Conservation (phyloP, 2,329 filamentous ascomycete genomes). For the Penicillium sp. region DNA sequence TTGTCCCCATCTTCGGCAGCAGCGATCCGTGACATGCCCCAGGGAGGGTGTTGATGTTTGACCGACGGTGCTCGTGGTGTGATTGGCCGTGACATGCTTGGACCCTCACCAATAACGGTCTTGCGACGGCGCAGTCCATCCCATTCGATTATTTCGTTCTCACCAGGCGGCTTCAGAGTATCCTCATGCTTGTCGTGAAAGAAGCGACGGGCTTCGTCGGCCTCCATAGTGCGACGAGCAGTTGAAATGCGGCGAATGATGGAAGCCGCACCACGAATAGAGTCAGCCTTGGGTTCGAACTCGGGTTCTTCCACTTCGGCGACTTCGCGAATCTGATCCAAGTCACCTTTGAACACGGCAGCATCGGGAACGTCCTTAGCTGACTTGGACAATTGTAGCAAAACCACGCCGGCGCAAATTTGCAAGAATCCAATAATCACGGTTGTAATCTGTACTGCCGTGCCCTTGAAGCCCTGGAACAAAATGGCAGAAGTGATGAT, state of each 20-base stretch:
- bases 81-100: slow-evolving; percentile 41
- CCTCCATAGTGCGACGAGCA: slow-evolving; percentile 71
- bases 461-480: slow-evolving; percentile 91
- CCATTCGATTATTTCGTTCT: slow-evolving; percentile 82
- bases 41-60: slow-evolving; percentile 64
- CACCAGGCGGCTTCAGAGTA: slow-evolving; percentile 67
- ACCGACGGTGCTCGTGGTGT: slow-evolving; percentile 34
- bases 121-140: slow-evolving; percentile 78
- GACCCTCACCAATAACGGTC: slow-evolving; percentile 51
- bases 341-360: slow-evolving; percentile 84
- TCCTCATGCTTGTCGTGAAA: slow-evolving; percentile 73
- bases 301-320: slow-evolving; percentile 95
- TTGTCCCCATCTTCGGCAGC: slow-evolving; percentile 56
- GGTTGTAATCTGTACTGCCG: slow-evolving; percentile 72
- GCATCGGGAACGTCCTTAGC: slow-evolving; percentile 95
- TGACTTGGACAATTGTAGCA: slow-evolving; percentile 95
- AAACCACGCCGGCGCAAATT: slow-evolving; percentile 87
- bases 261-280: slow-evolving; percentile 84
- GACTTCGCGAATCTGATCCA: slow-evolving; percentile 93
- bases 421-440: slow-evolving; percentile 90
- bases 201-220: slow-evolving; percentile 71
- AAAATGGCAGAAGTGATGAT: slow-evolving; percentile 91
- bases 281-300: slow-evolving; percentile 91
- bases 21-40: slow-evolving; percentile 85
- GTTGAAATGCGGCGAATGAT: slow-evolving; percentile 79